Evolutionary conservation across 495 filamentous ascomycete genomes (phyloP).

Genomic region (Ramalina intermedia): DNA sequence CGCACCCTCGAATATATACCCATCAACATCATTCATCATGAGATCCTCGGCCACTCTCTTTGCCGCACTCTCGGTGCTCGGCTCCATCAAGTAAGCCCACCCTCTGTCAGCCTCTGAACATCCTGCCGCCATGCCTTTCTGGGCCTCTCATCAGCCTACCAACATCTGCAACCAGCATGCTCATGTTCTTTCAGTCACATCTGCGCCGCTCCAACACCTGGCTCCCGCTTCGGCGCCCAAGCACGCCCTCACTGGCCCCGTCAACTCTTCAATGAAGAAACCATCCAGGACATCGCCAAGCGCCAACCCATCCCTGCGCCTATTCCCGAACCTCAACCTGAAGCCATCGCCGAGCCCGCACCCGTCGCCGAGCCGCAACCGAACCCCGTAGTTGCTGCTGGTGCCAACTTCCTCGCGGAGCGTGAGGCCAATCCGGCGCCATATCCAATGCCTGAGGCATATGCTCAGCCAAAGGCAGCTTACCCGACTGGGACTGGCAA

Average conservation of each 20-base stretch:
- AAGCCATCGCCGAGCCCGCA: not conserved
- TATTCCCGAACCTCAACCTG: not conserved
- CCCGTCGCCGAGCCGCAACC: not conserved
- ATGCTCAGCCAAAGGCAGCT: too few relatives aligned
- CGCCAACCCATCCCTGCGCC: not conserved
- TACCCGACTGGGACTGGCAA: too few relatives aligned
- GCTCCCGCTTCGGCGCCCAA: slow-evolving; percentile 9
- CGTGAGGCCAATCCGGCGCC: too few relatives aligned
- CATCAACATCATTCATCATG: slow-evolving; percentile 3
- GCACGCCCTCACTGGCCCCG: slow-evolving; percentile 11
- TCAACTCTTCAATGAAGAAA: slow-evolving; percentile 1
- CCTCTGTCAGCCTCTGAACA: not conserved
- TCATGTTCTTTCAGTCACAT: too few relatives aligned
- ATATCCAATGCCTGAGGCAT: not conserved
- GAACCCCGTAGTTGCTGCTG: not conserved
- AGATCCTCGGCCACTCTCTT: slow-evolving; percentile 7
- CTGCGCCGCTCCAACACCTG: not conserved
- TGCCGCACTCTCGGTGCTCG: slow-evolving; percentile 8
- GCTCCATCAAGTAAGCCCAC: slow-evolving; percentile 8
- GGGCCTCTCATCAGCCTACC: too few relatives aligned
- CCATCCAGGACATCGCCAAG: not conserved
- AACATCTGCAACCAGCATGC: too few relatives aligned
- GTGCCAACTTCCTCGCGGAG: not conserved
- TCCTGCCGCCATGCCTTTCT: too few relatives aligned
- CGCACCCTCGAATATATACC: not conserved